Percentiles rank a stretch among this genome's conserved stretches.
phyloP scores from a whole-genome alignment of 768 basidiomycete species.

The Suillus sp. region DNA sequence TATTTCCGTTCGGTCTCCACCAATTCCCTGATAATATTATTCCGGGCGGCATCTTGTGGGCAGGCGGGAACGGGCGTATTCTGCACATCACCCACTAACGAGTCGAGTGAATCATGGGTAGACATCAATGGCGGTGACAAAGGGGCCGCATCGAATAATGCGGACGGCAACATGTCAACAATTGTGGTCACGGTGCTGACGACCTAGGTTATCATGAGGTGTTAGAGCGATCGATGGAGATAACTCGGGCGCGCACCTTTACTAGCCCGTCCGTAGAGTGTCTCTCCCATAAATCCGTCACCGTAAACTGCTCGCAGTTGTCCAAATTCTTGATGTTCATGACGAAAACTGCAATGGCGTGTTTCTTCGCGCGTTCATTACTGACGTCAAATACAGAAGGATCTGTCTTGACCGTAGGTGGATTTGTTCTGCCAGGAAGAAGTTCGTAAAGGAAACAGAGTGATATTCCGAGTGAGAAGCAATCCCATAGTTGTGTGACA shows the following conservation, averaged over 20 bases:
- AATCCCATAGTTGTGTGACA: slow-evolving; percentile 92
- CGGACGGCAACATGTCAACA: slow-evolving; percentile 71
- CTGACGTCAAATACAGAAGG: slow-evolving; percentile 63
- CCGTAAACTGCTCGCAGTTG: slow-evolving; percentile 81
- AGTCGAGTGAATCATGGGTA: slow-evolving; percentile 63
- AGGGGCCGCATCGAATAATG: slow-evolving; percentile 65
- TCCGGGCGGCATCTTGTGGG: slow-evolving; percentile 67
- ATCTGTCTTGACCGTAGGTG: slow-evolving; percentile 60
- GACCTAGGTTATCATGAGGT: slow-evolving; percentile 52
- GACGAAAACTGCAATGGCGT: slow-evolving; percentile 86
- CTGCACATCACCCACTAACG: slow-evolving; percentile 48
- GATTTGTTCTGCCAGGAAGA: slow-evolving; percentile 48
- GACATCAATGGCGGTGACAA: slow-evolving; percentile 58
- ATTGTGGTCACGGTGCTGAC: slow-evolving; percentile 87
- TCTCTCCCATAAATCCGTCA: slow-evolving; percentile 88
- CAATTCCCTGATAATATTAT: slow-evolving; percentile 84
- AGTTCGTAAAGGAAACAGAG: slow-evolving; percentile 97
- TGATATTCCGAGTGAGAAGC: slow-evolving; percentile 89
- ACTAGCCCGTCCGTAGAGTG: slow-evolving; percentile 94
- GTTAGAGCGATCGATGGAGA: slow-evolving; percentile 3
- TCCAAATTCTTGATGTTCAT: slow-evolving; percentile 79
- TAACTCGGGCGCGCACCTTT: slow-evolving; percentile 60
- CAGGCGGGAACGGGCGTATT: slow-evolving; percentile 45
- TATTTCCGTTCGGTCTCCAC: slow-evolving; percentile 96
- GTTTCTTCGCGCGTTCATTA: slow-evolving; percentile 86